Percentiles rank a stretch among this genome's conserved stretches.
These are phyloP conservation scores for Cyclostephanos invisitatus DNA, from an alignment of 108 stramenopile species.

Conservation along the genomic window DNA sequence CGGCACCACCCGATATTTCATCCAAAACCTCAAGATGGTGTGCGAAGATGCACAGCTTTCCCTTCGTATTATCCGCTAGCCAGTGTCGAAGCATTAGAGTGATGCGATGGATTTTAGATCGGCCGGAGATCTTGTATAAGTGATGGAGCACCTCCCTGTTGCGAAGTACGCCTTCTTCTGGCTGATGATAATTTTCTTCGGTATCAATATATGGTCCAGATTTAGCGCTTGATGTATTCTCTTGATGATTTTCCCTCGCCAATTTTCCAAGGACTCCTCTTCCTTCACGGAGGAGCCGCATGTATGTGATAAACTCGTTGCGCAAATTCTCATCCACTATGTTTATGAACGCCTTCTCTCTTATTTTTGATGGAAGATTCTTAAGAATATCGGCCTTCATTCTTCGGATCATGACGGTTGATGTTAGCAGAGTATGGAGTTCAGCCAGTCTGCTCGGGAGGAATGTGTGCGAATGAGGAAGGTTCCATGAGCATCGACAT, in stretches of 20 bases:
- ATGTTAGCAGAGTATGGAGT: conserved; percentile 89
- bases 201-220: neutral
- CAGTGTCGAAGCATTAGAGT: conserved; percentile 65
- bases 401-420: conserved; percentile 95
- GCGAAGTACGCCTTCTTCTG: conserved; percentile 24
- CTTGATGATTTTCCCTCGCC: conserved; percentile 47
- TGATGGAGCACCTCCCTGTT: conserved; percentile 78
- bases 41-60: conserved; percentile 95
- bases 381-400: conserved; percentile 93
- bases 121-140: conserved; percentile 82
- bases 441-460: conserved; percentile 62
- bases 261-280: conserved; percentile 73
- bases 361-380: conserved; percentile 83
- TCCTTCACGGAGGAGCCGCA: conserved; percentile 64
- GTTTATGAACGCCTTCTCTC: conserved; percentile 69
- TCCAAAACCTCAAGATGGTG: conserved; percentile 94
- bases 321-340: conserved; percentile 48
- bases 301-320: conserved; percentile 52
- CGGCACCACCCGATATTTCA: conserved; percentile 59
- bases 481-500: neutral
- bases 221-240: neutral
- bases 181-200: neutral
- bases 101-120: conserved; percentile 80
- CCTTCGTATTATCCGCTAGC: conserved; percentile 77
- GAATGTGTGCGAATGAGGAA: neutral